Percentiles rank a stretch among this genome's conserved stretches.
These are phyloP conservation scores for Alternaria burnsii DNA, from an alignment of 2,329 filamentous ascomycete genomes.

Conservation along the genomic window DNA sequence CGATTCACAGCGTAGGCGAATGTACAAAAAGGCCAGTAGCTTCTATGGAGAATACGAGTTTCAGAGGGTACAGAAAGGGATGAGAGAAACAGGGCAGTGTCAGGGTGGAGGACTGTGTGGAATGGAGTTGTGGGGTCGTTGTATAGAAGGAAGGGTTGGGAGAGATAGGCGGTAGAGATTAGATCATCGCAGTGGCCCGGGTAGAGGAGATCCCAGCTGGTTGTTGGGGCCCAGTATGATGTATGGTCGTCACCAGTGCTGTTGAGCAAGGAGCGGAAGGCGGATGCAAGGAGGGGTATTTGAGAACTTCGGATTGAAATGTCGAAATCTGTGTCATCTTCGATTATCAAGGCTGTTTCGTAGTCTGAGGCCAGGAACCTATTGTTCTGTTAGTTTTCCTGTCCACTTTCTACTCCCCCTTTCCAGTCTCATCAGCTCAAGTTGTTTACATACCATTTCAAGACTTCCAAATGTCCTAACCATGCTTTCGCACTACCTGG, in stretches of 20 bases:
- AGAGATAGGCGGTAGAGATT: constrained; percentile 26
- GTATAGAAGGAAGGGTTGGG: constrained; percentile 34
- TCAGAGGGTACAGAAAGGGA: constrained; percentile 35
- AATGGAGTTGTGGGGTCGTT: constrained; percentile 42
- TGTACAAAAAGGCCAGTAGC: constrained; percentile 51
- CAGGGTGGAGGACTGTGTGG: constrained; percentile 30
- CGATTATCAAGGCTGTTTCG: constrained; percentile 37
- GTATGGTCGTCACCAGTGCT: constrained; percentile 7
- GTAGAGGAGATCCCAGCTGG: constrained; percentile 51
- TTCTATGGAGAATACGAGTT: constrained; percentile 46
- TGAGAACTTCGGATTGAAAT: constrained; percentile 28
- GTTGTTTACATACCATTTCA: constrained; percentile 39
- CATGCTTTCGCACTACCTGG: constrained; percentile 52
- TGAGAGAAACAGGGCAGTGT: constrained; percentile 39
- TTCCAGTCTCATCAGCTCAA: background rate
- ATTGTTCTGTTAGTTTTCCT: background rate
- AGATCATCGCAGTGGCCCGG: constrained; percentile 54
- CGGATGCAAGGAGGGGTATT: constrained; percentile 29
- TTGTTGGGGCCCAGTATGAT: constrained; percentile 43
- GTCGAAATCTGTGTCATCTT: constrained; percentile 43
- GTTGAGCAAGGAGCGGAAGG: constrained; percentile 25
- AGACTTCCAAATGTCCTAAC: constrained; percentile 52
- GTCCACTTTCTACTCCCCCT: background rate
- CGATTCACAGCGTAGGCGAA: constrained; percentile 53
- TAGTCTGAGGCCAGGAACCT: constrained; percentile 28